phyloP scores from a whole-genome alignment of 2,329 filamentous ascomycete species.

The Aspergillus japonicus region DNA sequence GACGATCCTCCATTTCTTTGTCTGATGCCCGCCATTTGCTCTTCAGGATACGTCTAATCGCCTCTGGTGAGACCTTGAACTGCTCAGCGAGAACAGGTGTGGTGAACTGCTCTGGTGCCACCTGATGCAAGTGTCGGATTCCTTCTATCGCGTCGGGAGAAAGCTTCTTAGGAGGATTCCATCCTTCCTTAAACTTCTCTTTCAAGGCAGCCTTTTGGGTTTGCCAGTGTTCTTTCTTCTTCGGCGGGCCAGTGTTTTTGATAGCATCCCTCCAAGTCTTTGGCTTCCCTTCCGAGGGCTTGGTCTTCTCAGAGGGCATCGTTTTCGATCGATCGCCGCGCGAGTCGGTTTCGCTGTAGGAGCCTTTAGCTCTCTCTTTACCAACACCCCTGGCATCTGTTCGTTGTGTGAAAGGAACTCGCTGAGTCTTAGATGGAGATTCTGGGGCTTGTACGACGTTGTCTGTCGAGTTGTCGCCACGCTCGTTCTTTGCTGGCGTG shows the following conservation, averaged over 20 bases:
- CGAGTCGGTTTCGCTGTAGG: neutral
- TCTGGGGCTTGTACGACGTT: neutral
- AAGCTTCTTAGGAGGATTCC: slow-evolving; percentile 79
- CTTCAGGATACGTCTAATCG: slow-evolving; percentile 79
- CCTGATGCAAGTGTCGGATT: slow-evolving; percentile 76
- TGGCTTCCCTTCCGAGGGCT: slow-evolving; percentile 5
- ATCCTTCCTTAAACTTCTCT: slow-evolving; percentile 74
- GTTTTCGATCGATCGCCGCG: neutral
- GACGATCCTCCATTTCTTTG: slow-evolving; percentile 39
- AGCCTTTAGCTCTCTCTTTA: neutral
- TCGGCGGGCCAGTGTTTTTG: slow-evolving; percentile 16
- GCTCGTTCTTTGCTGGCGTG: neutral
- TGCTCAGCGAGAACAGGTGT: slow-evolving; percentile 70
- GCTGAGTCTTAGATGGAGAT: neutral
- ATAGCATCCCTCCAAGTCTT: slow-evolving; percentile 1
- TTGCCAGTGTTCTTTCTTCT: slow-evolving; percentile 62
- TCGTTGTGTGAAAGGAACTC: neutral
- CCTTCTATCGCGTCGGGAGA: slow-evolving; percentile 91
- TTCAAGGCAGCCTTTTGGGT: slow-evolving; percentile 72
- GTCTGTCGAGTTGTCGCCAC: neutral
- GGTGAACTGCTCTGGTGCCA: slow-evolving; percentile 74
- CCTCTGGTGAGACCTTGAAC: slow-evolving; percentile 85
- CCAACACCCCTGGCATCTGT: neutral
- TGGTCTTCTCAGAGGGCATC: neutral
- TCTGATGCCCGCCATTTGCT: slow-evolving; percentile 48